These are phyloP conservation scores for Byssothecium circinans DNA, from an alignment of 2,329 filamentous ascomycete genomes.

Conservation along the genomic window DNA sequence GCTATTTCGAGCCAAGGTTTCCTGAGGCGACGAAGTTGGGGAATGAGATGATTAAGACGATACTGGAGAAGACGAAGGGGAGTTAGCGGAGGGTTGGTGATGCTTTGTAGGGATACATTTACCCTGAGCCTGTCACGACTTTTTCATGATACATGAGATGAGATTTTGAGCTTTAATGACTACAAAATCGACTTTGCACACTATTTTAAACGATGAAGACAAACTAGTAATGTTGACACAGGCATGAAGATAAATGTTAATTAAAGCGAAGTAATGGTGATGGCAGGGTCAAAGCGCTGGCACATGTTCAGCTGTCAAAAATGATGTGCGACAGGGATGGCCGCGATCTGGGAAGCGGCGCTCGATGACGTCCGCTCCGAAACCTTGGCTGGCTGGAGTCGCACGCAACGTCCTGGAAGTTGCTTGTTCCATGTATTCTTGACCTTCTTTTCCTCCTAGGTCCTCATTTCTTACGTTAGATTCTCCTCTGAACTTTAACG, in stretches of 20 bases:
- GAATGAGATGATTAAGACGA: constrained; percentile 96
- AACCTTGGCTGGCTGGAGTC: constrained; percentile 26
- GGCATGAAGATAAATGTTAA: too few species aligned
- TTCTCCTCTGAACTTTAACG: constrained; percentile 21
- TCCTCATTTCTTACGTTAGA: constrained; percentile 21
- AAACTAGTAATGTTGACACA: background rate
- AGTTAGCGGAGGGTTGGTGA: too few species aligned
- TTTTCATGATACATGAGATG: too few species aligned
- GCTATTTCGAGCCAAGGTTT: constrained; percentile 89
- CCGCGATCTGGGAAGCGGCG: constrained; percentile 14
- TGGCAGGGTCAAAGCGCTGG: background rate
- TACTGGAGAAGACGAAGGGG: constrained; percentile 71
- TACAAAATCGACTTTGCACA: too few species aligned
- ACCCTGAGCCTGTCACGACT: too few species aligned
- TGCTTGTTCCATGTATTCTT: constrained; percentile 14
- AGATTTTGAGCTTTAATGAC: too few species aligned
- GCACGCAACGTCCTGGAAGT: constrained; percentile 31
- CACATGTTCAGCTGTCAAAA: background rate
- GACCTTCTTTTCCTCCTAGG: constrained; percentile 19
- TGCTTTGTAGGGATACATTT: too few species aligned
- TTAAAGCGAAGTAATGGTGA: background rate
- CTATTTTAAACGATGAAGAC: background rate
- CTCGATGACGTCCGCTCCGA: constrained; percentile 31
- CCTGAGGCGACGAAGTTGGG: constrained; percentile 83
- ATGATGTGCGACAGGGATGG: constrained; percentile 27